Evolutionary conservation across 75 land plant genomes (phyloP), one percentile per base, ranked within the genome.

Genomic region (Ceratopteris richardii): DNA sequence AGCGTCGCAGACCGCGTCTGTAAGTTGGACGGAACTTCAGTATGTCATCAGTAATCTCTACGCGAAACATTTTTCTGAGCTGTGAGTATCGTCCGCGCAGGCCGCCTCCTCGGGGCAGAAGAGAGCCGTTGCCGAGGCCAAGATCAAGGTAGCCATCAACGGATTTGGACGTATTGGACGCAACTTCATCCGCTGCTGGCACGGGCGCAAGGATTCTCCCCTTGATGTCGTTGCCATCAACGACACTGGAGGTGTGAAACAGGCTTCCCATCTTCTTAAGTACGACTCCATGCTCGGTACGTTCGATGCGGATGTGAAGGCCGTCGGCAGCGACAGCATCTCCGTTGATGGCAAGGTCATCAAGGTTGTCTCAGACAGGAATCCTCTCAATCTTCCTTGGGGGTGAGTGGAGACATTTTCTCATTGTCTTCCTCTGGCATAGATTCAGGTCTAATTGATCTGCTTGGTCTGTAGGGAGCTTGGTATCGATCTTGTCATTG

Each of bases 161-260:
- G 99, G 99, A 1, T 95, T 90, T 58, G 99, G 99, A 19, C 72
- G 99, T 12, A 95, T 95, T 56, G 99, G 99, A 2, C 70, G 99
- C 66, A 95, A 95, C 75, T 95, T 95, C 80, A 66, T 95, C 66
- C 74, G 96, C 48, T 95, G 99, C 72, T 95, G 91, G 96, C 99
- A 90, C 47, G 99, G 99, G 0, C 63, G 99, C 44, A 81, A 90
- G 79, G 86, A 95, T 74, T 90, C 96, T 14, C 99, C 96, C 16
- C 66, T 95, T 28, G 96, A 95, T 22, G 81, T 95, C 29, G 64
- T 90, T 42, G 99, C 80, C 65, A 90, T 95, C 76, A 95, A 95
- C 56, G 97, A 95, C 86, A 90, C 89, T 47, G 99, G 97, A 31
- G 99, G 99, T 70, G 81, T 95, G 53, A 95, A 95, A 73, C 99